Percentiles rank a stretch among this genome's conserved stretches.
Conservation (phyloP, 805 yeast species). For the Lipomyces yamanashiensis region DNA sequence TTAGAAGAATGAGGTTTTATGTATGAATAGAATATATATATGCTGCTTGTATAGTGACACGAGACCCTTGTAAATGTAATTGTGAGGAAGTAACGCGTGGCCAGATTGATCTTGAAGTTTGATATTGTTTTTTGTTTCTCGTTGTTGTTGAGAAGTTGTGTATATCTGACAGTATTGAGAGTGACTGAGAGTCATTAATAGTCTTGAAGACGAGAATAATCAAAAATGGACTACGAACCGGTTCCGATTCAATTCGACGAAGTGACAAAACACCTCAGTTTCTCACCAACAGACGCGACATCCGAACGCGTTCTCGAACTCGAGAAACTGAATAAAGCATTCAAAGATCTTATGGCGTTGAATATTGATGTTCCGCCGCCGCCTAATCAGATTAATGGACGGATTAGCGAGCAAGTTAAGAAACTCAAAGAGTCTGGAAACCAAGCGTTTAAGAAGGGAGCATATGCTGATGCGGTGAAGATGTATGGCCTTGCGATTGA, state of each 20-base stretch:
- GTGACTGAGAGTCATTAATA: too few relatives aligned
- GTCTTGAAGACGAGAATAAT: too few relatives aligned
- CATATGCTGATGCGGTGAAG: constrained; percentile 46
- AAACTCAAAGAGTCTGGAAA: constrained; percentile 46
- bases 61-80: constrained; percentile 6
- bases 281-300: constrained; percentile 15
- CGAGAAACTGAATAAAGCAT: constrained; percentile 42
- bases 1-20: constrained; percentile 27
- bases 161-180: neutral
- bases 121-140: neutral
- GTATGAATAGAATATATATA: neutral
- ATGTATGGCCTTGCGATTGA: constrained; percentile 47
- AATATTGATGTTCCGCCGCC: constrained; percentile 48
- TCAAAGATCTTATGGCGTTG: constrained; percentile 41
- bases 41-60: neutral
- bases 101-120: neutral
- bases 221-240: constrained; percentile 4
- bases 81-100: neutral
- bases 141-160: too few relatives aligned
- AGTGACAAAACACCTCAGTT: constrained; percentile 29
- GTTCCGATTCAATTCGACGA: constrained; percentile 23
- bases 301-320: constrained; percentile 38
- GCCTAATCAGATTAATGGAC: constrained; percentile 41
- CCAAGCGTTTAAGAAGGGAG: constrained; percentile 39
- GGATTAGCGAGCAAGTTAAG: constrained; percentile 43